These are phyloP conservation scores for Claviceps sp. DNA, from an alignment of 2,329 filamentous ascomycete genomes.

Conservation along the genomic window DNA sequence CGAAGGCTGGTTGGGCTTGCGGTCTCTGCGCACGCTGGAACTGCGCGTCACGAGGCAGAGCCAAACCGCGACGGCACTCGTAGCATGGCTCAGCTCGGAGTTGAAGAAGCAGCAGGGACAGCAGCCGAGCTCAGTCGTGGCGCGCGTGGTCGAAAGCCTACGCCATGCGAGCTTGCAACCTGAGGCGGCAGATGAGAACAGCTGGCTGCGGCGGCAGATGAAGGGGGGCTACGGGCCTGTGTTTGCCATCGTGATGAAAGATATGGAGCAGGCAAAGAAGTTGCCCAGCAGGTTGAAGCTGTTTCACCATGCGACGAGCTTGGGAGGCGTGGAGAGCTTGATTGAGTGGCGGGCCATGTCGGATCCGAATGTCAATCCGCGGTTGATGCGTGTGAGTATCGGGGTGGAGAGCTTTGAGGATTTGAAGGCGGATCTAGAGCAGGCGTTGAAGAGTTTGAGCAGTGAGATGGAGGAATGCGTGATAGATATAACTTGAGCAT, in stretches of 20 bases:
- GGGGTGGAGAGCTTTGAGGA: slow-evolving; percentile 84
- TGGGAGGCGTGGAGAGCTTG: slow-evolving; percentile 88
- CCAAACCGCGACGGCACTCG: slow-evolving; percentile 53
- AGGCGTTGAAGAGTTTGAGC: slow-evolving; percentile 46
- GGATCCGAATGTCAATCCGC: slow-evolving; percentile 57
- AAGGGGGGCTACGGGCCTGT: slow-evolving; percentile 81
- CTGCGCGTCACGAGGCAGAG: slow-evolving; percentile 70
- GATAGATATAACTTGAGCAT: not conserved
- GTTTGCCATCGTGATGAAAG: slow-evolving; percentile 59
- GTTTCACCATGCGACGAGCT: slow-evolving; percentile 89
- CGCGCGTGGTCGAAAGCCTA: slow-evolving; percentile 44
- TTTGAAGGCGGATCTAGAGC: slow-evolving; percentile 59
- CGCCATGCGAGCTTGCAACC: slow-evolving; percentile 71
- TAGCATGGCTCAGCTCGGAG: slow-evolving; percentile 53
- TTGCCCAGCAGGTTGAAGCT: slow-evolving; percentile 68
- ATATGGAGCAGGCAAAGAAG: slow-evolving; percentile 44
- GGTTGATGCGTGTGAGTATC: slow-evolving; percentile 67
- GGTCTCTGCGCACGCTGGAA: slow-evolving; percentile 76
- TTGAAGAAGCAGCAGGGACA: slow-evolving; percentile 16
- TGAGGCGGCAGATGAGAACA: slow-evolving; percentile 38
- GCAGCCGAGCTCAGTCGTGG: slow-evolving; percentile 26
- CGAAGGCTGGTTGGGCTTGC: slow-evolving; percentile 83
- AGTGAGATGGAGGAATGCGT: not conserved
- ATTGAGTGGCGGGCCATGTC: slow-evolving; percentile 95
- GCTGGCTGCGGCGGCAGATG: slow-evolving; percentile 82